Percentiles rank a stretch among this genome's conserved stretches.
Conservation (phyloP, 495 filamentous ascomycete species). For the Lasiosphaeriaceae sp. region DNA sequence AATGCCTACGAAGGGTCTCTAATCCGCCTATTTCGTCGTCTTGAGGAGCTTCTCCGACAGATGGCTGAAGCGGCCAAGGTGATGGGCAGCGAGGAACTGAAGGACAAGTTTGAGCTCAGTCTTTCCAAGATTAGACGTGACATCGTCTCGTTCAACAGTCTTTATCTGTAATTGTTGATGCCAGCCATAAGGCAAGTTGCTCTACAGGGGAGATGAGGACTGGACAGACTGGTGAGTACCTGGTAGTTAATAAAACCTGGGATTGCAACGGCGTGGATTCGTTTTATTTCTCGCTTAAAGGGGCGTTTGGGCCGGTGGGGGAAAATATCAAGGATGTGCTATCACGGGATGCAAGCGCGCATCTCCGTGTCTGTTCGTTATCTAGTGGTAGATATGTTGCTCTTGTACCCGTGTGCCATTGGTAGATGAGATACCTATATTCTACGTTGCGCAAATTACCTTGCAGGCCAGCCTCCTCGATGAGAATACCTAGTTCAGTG, state of each 20-base stretch:
- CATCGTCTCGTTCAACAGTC: constrained; percentile 86
- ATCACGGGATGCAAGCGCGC: too few relatives aligned
- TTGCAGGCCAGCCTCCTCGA: too few relatives aligned
- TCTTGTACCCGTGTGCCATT: too few relatives aligned
- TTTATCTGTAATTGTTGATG: constrained; percentile 87
- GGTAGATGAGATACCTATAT: too few relatives aligned
- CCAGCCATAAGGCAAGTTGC: too few relatives aligned
- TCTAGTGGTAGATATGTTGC: too few relatives aligned
- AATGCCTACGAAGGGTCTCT: constrained; percentile 95
- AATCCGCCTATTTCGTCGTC: constrained; percentile 89
- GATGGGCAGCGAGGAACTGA: constrained; percentile 93
- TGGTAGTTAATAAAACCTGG: neutral
- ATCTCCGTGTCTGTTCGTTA: too few relatives aligned
- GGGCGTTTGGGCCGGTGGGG: neutral
- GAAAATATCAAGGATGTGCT: neutral
- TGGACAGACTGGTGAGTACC: neutral
- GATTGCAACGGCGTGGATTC: neutral
- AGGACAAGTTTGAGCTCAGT: constrained; percentile 81
- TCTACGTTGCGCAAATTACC: too few relatives aligned
- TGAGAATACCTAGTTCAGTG: too few relatives aligned
- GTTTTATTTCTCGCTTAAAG: neutral
- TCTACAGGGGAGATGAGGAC: neutral
- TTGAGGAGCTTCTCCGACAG: constrained; percentile 94
- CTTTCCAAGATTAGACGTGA: constrained; percentile 82
- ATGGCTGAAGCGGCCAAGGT: constrained; percentile 96